Evolutionary conservation across 2,329 filamentous ascomycete genomes (phyloP).

Genomic region (Aspergillus luchuensis): DNA sequence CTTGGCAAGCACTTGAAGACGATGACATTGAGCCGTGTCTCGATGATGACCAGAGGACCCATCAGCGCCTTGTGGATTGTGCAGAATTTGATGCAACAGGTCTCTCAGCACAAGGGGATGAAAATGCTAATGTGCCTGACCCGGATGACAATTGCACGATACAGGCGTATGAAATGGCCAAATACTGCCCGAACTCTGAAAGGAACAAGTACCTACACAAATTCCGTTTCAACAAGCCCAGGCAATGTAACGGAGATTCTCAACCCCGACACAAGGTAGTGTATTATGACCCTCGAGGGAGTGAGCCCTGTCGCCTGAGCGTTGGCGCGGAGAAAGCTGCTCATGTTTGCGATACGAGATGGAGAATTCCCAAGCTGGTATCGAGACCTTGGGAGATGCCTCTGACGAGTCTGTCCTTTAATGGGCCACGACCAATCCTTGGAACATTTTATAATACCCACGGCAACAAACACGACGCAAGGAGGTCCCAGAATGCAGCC

Average conservation of each 20-base stretch:
- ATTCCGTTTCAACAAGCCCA: neutral
- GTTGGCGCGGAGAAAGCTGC: constrained; percentile 27
- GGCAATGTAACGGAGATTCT: neutral
- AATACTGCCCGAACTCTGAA: neutral
- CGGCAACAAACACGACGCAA: neutral
- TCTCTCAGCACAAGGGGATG: neutral
- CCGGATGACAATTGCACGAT: too few species aligned
- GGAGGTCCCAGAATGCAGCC: neutral
- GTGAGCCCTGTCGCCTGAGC: constrained; percentile 23
- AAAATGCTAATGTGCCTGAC: neutral
- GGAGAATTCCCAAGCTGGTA: neutral
- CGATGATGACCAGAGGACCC: neutral
- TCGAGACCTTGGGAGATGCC: neutral
- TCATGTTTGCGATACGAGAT: constrained; percentile 15
- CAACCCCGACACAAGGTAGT: neutral
- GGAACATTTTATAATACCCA: neutral
- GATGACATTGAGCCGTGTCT: neutral
- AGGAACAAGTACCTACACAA: neutral
- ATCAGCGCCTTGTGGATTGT: neutral
- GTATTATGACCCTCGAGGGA: neutral
- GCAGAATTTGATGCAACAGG: neutral
- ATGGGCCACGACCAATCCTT: neutral
- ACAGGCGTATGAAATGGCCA: neutral
- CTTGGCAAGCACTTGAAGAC: constrained; percentile 5
- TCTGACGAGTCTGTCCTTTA: neutral